Base-by-base conservation (phyloP, 2,329 filamentous ascomycete genomes). In the Aspergillus alliaceus region DNA sequence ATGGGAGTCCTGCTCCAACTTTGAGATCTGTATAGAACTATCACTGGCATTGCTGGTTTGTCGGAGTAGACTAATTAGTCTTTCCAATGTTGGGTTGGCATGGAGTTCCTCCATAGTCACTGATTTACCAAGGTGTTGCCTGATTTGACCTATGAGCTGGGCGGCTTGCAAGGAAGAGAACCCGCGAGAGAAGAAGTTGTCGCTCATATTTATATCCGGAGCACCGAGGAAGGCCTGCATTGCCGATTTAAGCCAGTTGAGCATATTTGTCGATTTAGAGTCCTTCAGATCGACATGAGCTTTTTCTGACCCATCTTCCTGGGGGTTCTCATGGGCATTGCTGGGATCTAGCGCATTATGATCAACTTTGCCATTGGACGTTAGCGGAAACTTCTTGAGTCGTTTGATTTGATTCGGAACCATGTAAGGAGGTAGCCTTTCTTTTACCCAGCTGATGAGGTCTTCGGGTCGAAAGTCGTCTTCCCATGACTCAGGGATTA, bases 331-430 rank as follows among this genome's bases (percentile, higher is more conserved):
- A n/a, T n/a, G n/a, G n/a, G n/a, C n/a, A n/a, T n/a, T n/a, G n/a
- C n/a, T n/a, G n/a, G n/a, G n/a, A n/a, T n/a, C n/a, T n/a, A n/a
- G n/a, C n/a, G n/a, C n/a, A n/a, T 31, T 31, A 7, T 40, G 51
- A 31, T 61, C 54, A 9, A 90, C 82, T 73, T 91, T 91, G 63
- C 88, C 87, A 62, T 89, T 89, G 8, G 86, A 86, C 67, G 88
- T 90, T 9, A 91, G 73, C 1, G 88, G 88, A 39, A 91, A 79
- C 59, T 84, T 83, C 51, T 83, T 77, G 57, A 91, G 82, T 0
- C 84, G 80, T 22, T 91, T 86, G 58, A 88, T n/a, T n/a, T n/a
- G n/a, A n/a, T n/a, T n/a, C n/a, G n/a, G n/a, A n/a, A n/a, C n/a
- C n/a, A n/a, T n/a, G n/a, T n/a, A n/a, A n/a, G n/a, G n/a, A n/a